Evolutionary conservation across 2,329 filamentous ascomycete genomes (phyloP).

Genomic region (Nakataea oryzae): DNA sequence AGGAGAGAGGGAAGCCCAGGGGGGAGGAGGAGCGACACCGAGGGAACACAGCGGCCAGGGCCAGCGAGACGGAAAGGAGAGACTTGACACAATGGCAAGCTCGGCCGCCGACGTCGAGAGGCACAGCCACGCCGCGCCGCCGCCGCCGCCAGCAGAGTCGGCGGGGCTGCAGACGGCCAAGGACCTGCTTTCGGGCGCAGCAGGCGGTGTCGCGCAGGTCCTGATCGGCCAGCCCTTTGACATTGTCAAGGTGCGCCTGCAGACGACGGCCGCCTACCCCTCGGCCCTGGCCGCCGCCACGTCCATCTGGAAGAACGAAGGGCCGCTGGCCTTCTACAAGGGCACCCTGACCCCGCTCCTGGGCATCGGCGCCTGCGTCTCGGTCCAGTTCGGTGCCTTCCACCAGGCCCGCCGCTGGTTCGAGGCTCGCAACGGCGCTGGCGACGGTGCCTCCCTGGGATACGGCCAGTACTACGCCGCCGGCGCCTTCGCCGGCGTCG

Average conservation of each 20-base stretch:
- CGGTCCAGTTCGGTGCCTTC: slow-evolving; percentile 97
- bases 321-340: slow-evolving; percentile 92
- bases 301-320: slow-evolving; percentile 81
- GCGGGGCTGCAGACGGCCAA: slow-evolving; percentile 55
- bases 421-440: slow-evolving; percentile 58
- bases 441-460: slow-evolving; percentile 53
- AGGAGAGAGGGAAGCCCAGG: neutral
- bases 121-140: slow-evolving; percentile 20
- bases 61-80: neutral
- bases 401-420: slow-evolving; percentile 82
- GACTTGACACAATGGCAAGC: slow-evolving; percentile 19
- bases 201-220: slow-evolving; percentile 88
- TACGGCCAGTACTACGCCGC: slow-evolving; percentile 84
- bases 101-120: slow-evolving; percentile 24
- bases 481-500: slow-evolving; percentile 84
- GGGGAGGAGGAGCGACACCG: neutral
- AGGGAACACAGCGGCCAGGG: neutral
- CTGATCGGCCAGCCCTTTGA: slow-evolving; percentile 74
- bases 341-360: slow-evolving; percentile 90
- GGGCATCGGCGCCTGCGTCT: slow-evolving; percentile 93
- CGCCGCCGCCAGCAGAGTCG: neutral
- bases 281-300: slow-evolving; percentile 71
- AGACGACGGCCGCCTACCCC: slow-evolving; percentile 75
- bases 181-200: slow-evolving; percentile 84
- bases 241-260: slow-evolving; percentile 94